Percentiles rank a stretch among this genome's conserved stretches.
Conservation (phyloP, 1,139 yeast genomes). For the Yamadazyma songkhlaensis region DNA sequence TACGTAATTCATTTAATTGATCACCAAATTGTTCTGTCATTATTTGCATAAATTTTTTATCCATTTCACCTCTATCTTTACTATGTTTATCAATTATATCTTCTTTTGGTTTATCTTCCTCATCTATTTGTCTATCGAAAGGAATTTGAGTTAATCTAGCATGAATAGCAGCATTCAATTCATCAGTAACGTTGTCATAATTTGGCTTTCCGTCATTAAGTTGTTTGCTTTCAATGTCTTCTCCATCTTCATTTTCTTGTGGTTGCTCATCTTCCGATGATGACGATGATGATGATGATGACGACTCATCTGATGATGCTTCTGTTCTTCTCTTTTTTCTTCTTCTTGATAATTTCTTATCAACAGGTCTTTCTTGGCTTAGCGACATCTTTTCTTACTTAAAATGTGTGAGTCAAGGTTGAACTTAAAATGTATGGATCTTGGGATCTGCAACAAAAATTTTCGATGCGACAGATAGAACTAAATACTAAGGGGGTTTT, state of each 20-base stretch:
- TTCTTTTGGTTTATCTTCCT: neutral
- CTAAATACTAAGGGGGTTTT: too few species aligned
- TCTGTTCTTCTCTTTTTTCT: constrained; percentile 83
- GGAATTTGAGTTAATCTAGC: constrained; percentile 15
- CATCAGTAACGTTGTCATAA: constrained; percentile 18
- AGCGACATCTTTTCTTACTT: neutral
- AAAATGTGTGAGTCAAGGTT: neutral
- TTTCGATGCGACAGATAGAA: neutral
- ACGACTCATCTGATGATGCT: constrained; percentile 49
- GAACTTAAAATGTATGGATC: neutral
- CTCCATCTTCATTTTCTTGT: constrained; percentile 5
- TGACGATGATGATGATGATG: constrained; percentile 24
- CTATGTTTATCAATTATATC: constrained; percentile 18
- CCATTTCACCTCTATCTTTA: constrained; percentile 37
- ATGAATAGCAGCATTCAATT: constrained; percentile 12
- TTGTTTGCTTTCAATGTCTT: neutral
- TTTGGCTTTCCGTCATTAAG: neutral
- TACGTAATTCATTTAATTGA: constrained; percentile 61
- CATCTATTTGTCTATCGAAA: constrained; percentile 18
- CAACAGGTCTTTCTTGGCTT: constrained; percentile 1
- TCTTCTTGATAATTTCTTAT: constrained; percentile 28
- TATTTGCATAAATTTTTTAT: constrained; percentile 51
- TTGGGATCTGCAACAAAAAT: neutral
- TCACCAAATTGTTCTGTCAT: constrained; percentile 61
- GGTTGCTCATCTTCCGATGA: constrained; percentile 10